Evolutionary conservation across 2,329 filamentous ascomycete genomes (phyloP).

Genomic region (Cercospora beticola): DNA sequence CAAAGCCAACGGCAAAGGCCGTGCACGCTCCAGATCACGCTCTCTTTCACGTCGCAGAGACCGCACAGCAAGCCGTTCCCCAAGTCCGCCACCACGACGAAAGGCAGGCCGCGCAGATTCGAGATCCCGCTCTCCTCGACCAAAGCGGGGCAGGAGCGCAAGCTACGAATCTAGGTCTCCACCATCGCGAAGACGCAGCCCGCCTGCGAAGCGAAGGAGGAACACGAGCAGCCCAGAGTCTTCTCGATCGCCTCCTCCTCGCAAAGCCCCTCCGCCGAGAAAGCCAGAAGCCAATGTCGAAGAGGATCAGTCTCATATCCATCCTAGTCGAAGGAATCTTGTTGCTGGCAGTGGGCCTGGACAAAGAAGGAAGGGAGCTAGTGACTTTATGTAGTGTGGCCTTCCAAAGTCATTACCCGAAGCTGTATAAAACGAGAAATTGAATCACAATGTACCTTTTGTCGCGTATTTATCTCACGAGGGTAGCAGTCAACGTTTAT

Average conservation of each 20-base stretch:
- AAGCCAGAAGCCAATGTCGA: slow-evolving; percentile 10
- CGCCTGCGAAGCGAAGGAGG: slow-evolving; percentile 30
- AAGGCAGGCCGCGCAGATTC: slow-evolving; percentile 19
- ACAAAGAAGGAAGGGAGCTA: slow-evolving; percentile 26
- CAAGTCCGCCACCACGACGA: slow-evolving; percentile 26
- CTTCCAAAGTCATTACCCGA: background rate
- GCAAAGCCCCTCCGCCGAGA: slow-evolving; percentile 3
- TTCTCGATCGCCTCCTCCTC: slow-evolving; percentile 30
- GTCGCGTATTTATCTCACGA: background rate
- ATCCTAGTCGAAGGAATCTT: slow-evolving; percentile 38
- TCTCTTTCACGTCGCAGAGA: slow-evolving; percentile 26
- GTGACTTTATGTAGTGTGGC: slow-evolving; percentile 29
- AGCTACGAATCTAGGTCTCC: slow-evolving; percentile 29
- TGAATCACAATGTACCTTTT: background rate
- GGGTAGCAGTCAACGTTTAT: background rate
- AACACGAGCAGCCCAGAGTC: slow-evolving; percentile 35
- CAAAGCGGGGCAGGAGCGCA: slow-evolving; percentile 25
- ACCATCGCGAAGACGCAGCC: slow-evolving; percentile 18
- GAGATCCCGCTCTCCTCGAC: slow-evolving; percentile 23
- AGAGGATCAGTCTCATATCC: slow-evolving; percentile 38
- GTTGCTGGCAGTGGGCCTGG: slow-evolving; percentile 28
- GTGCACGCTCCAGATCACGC: background rate
- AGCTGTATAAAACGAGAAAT: background rate
- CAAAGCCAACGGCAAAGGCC: slow-evolving; percentile 5
- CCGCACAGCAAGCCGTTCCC: slow-evolving; percentile 27